Evolutionary conservation across 225 moss, liverwort and hornwort species (phyloP), one percentile per base, ranked within the genome.

Genomic region (Pleurozium schreberi): DNA sequence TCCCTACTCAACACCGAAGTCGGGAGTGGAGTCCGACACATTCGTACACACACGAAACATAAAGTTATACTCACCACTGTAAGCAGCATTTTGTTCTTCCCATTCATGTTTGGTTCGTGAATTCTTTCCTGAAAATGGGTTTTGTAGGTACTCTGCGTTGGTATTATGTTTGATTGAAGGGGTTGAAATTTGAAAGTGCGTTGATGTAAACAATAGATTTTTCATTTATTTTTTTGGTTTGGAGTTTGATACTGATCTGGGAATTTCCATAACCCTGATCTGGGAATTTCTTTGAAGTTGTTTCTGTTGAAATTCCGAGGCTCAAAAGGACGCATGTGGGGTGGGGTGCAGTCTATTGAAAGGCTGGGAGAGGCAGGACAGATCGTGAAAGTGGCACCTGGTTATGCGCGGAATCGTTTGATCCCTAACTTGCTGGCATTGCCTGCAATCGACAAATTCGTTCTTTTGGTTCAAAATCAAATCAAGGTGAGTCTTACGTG

Each of bases 331-430:
- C 49, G 70, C 67, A 74, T 86, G 57, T 84, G 85, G 73, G 87
- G 27, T 80, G 61, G 59, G 84, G 57, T 89, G 91, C 93, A 97
- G 97, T 93, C 94, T 57, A 94, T 99, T 74, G 96, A 96, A 87
- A 94, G 95, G 60, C 88, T 99, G 61, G 99, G 99, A 81, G 93
- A 96, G 81, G 96, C 98, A 69, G 98, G 98, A 60, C 93, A 97
- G 89, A 97, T 99, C 87, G 99, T 99, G 88, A 96, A 89, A 73
- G 99, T 99, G 61, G 96, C 96, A 91, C 96, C 97, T 81, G 98
- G 97, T 81, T 99, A 95, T 88, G 96, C 98, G 62, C 96, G 98
- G 52, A 99, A 99, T 88, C 96, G 96, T 85, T 91, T 99, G 83
- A 97, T 99, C 82, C 98, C 98, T 57, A 96, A 96, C 80, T 93